These are phyloP conservation scores for Neopestalotiopsis clavispora DNA, from an alignment of 2,329 filamentous ascomycete species.

Conservation along the genomic window DNA sequence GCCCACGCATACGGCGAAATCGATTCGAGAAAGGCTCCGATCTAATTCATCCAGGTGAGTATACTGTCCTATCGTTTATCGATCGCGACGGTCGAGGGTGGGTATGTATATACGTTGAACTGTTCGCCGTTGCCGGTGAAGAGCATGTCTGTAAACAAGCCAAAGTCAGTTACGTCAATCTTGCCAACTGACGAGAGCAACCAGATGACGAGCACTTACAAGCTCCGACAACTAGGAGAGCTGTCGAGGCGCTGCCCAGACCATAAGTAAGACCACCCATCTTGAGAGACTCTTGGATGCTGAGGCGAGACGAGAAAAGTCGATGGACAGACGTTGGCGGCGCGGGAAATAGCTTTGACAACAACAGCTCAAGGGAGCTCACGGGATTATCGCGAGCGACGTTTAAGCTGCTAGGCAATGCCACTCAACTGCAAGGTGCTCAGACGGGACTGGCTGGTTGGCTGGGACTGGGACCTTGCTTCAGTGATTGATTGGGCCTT, in stretches of 20 bases:
- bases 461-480: too few relatives aligned
- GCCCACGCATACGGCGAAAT: conserved; percentile 96
- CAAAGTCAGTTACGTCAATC: conserved; percentile 14
- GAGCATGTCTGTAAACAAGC: conserved; percentile 79
- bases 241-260: conserved; percentile 21
- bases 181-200: neutral
- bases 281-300: conserved; percentile 14
- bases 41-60: conserved; percentile 51
- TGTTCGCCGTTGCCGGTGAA: conserved; percentile 95
- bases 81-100: neutral
- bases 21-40: conserved; percentile 92
- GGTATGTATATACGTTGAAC: conserved; percentile 76
- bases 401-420: conserved; percentile 15
- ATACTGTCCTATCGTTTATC: neutral
- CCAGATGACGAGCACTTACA: conserved; percentile 17
- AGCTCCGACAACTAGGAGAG: conserved; percentile 21
- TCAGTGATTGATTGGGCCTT: neutral
- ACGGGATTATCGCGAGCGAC: conserved; percentile 19
- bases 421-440: neutral
- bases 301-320: neutral
- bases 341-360: conserved; percentile 10
- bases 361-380: conserved; percentile 14
- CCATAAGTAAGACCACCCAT: conserved; percentile 21
- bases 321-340: neutral
- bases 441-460: neutral